Base-by-base conservation (phyloP, 1,139 yeast species). In the Komagataea norvegica region DNA sequence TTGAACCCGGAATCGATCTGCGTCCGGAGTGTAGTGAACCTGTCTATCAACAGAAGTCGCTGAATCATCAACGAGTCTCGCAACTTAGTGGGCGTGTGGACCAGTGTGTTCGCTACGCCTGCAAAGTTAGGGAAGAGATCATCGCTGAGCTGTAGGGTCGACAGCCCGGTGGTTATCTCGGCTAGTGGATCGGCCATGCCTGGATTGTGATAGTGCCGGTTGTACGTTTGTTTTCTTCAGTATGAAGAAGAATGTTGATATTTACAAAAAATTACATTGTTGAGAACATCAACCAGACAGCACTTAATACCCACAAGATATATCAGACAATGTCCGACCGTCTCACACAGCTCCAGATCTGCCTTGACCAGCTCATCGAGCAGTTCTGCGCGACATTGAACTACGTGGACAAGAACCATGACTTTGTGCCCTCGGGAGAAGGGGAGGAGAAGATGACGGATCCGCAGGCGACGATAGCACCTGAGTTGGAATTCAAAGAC, bases 351-450 rank as follows among this genome's bases (percentile, higher is more conserved):
- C 72, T 91, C 25, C 98, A 91, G 57, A 74, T 85, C 32, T 88
- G 97, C 51, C 67, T 91, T 33, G 98, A 91, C 61, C 96, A 84
- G 66, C 75, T 91, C 41, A 78, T 87, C 40, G 95, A 86, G 48
- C 96, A 89, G 64, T 86, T 88, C 65, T 84, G 86, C 57, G 93
- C 96, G 6, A 82, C 96, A 1, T 69, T 91, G 38, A 85, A 86
- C 57, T 88, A 88, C 55, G 82, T 89, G 30, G 93, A 87, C 57
- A 72, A 74, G 44, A 74, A 76, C 44, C 88, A 80, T 51, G 81
- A 72, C 50, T 80, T 65, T 63, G 69, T 67, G 17, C 72, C 79
- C 3, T 56, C 68, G 5, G 67, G 62, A n/a, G n/a, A n/a, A 6
- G 56, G 61, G 35, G 79, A 81, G 55, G 70, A 76, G 37, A 67